These are phyloP conservation scores for Plasmodium cynomolgi DNA, from an alignment of 169 alveolate species.

Conservation along the genomic window DNA sequence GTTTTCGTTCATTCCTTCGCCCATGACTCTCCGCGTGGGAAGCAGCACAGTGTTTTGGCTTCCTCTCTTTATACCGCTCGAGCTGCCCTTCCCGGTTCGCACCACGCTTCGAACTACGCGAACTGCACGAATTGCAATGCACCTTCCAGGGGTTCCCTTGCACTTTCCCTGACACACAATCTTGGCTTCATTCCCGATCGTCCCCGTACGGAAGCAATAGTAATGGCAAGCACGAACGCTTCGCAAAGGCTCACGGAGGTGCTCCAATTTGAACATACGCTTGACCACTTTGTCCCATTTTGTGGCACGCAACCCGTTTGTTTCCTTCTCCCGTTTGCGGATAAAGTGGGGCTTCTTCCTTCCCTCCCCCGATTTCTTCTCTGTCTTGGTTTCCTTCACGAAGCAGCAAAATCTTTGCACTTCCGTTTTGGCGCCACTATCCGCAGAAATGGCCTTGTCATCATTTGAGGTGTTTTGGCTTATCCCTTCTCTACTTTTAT, in stretches of 20 bases:
- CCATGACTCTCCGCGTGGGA: not conserved
- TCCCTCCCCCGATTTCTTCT: not conserved
- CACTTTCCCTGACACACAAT: not conserved
- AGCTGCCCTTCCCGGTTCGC: not conserved
- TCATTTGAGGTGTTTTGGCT: not conserved
- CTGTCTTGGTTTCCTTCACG: not conserved
- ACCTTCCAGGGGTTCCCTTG: not conserved
- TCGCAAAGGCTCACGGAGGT: not conserved
- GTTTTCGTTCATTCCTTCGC: not conserved
- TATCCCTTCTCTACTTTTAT: not conserved
- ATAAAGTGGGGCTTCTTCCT: not conserved
- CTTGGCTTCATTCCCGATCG: not conserved
- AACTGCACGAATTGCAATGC: not conserved
- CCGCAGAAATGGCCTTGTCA: not conserved
- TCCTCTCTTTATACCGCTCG: not conserved
- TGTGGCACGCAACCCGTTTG: too few relatives aligned
- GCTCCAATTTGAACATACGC: constrained; percentile 5
- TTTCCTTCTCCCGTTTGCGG: not conserved
- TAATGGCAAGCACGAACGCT: not conserved
- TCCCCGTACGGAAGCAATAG: not conserved
- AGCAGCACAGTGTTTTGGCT: not conserved
- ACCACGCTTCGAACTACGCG: not conserved
- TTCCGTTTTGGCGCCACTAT: not conserved
- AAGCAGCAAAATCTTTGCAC: not conserved
- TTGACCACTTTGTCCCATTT: not conserved